Evolutionary conservation across 2,329 filamentous ascomycete genomes (phyloP), one percentile per base, ranked within the genome.

Genomic region (Chrysoporthe puriensis): DNA sequence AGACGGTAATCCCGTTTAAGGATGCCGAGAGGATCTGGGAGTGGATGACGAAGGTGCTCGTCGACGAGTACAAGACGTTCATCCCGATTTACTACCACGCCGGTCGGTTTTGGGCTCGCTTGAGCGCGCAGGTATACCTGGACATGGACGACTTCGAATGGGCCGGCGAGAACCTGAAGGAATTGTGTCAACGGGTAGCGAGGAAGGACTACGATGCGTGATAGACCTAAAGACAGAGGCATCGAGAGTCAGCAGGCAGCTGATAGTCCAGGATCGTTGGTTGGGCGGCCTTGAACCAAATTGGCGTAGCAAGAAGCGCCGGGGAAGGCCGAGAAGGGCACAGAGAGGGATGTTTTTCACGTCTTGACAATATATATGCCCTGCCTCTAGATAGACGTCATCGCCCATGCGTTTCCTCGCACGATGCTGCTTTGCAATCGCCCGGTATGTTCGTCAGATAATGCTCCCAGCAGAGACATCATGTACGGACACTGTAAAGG

Each of bases 81-180:
- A 79, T 96, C 63, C 83, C 89, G 0, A 75, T 91, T 2, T 88
- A 88, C 67, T 77, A 84, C 9, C 88, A 94, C 71, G 83, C 79
- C 0, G 85, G 84, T 0, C 83, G 83, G 64, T 86, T 90, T 76
- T 97, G 91, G 91, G 82, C 85, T 0, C 82, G 95, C 61, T 74
- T 97, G 60, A 94, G 91, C 75, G 92, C 87, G 16, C 94, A 97
- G 82, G 85, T 96, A 0, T 98, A 96, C 76, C 79, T 97, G n/a
- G 92, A 93, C 36, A 76, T 90, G 71, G 83, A 83, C 14, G 94
- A 97, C 77, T 97, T 96, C 74, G 86, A 90, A 75, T 92, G 87
- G 86, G 84, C 85, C 4, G 92, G 84, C 0, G 75, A 81, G 62
- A 80, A 85, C 9, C 77, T 96, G 73, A 85, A 86, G 75, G 77